Base-by-base conservation (phyloP, 352 stramenopile species). In the Globisporangium cylindrosporum region DNA sequence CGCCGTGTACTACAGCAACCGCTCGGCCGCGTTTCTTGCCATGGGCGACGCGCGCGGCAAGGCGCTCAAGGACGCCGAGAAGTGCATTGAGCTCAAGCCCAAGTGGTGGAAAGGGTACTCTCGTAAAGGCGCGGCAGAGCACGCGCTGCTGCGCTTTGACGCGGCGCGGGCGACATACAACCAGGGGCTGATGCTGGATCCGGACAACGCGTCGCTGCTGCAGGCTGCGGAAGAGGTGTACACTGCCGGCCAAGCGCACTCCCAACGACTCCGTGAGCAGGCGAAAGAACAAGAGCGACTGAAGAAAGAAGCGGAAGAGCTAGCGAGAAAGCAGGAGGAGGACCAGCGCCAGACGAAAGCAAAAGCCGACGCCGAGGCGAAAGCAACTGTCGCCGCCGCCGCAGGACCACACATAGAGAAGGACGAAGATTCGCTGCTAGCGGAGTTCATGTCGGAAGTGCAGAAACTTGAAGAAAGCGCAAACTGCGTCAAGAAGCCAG, bases 91-190 rank as follows among this genome's bases (percentile, higher is more conserved):
- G 56, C 73, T 92, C 12, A 74, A 76, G n/a, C 86, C 84, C 66
- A 78, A 91, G 41, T 96, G 89, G 89, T 92, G 82, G 85, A 96
- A 96, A 72, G 88, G 89, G 0, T 96, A 92, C 75, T 91, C 82
- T 38, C 89, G 89, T 60, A 93, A 94, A 62, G 89, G 89, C 3
- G 87, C 89, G 3, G 89, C 89, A 0, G 79, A 94, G 66, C 82
- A 94, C 66, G 86, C 88, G 59, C 67, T 94, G 60, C 73, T 75
- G 67, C 87, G 86, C 32, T 96, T 88, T 60, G 88, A 95, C 53
- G 77, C 79, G 20, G 88, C 89, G 48, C 79, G 82, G 7, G 79
- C 68, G 9, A 93, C 89, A 59, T 96, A 94, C 60, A 83, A 88
- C 60, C 63, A 78, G 9, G 88, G 84, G 1, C 70, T 95, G 6